Percentiles rank a stretch among this genome's conserved stretches.
These are phyloP conservation scores for Lepidium africanum DNA, from an alignment of 345 rosid species.

Conservation along the genomic window DNA sequence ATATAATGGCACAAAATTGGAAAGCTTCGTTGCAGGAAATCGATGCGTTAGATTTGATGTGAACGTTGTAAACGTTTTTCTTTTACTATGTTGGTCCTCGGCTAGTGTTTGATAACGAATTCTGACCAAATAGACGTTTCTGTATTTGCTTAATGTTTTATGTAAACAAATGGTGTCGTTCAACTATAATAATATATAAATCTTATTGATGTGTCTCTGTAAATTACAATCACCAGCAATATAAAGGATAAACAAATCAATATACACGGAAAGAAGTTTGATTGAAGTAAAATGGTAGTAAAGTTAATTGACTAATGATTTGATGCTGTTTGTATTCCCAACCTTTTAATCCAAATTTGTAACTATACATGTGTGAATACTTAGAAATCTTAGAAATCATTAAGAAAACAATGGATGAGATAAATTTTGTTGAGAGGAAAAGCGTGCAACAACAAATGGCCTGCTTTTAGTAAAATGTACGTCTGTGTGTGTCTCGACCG, in stretches of 20 bases:
- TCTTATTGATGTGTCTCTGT: not conserved
- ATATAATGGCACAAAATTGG: not conserved
- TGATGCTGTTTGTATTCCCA: not conserved
- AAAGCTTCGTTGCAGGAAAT: not conserved
- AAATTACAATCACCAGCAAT: not conserved
- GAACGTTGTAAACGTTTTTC: not conserved
- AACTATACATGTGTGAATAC: slow-evolving; percentile 27
- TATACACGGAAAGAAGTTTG: not conserved
- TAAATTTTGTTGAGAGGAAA: slow-evolving; percentile 4
- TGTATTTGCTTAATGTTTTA: not conserved
- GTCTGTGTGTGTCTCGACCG: not conserved
- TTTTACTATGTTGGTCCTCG: not conserved
- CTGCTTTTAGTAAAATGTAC: slow-evolving; percentile 11
- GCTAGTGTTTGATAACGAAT: not conserved
- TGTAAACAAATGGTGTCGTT: not conserved
- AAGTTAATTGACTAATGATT: not conserved
- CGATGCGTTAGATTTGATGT: not conserved
- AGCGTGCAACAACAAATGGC: slow-evolving; percentile 14
- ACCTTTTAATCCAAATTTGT: slow-evolving; percentile 10
- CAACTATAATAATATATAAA: not conserved
- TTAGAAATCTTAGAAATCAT: not conserved
- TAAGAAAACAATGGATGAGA: not conserved
- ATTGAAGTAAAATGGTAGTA: not conserved
- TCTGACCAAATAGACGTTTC: not conserved
- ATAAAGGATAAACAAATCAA: not conserved